A percentile compares a stretch with the other conserved stretches of the same genome.
Evolutionary conservation across 352 stramenopile genomes (phyloP).

Genomic region (Phytopythium vexans): DNA sequence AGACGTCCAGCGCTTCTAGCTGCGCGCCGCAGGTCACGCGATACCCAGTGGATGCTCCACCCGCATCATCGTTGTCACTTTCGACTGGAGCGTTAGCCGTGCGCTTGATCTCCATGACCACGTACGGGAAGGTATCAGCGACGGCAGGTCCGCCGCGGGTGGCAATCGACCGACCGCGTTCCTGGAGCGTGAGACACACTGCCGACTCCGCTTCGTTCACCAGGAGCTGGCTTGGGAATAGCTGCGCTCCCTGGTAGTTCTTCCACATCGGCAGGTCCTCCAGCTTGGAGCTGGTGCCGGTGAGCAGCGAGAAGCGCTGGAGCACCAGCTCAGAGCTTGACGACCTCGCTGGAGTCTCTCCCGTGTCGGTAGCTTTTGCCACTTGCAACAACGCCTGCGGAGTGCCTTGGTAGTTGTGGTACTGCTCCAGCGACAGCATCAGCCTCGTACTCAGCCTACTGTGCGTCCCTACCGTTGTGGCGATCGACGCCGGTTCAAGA

Average conservation of each 20-base stretch:
- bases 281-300: conserved; percentile 44
- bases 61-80: conserved; percentile 8
- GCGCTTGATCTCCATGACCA: conserved; percentile 31
- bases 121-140: conserved; percentile 30
- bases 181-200: conserved; percentile 48
- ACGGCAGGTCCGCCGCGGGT: conserved; percentile 5
- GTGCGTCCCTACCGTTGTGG: no score
- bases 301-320: conserved; percentile 47
- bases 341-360: conserved; percentile 11
- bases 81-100: not conserved
- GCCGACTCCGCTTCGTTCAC: conserved; percentile 36
- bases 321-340: conserved; percentile 26
- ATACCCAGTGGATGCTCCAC: not conserved
- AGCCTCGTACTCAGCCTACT: conserved; percentile 19
- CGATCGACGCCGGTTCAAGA: not conserved
- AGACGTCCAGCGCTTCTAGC: conserved; percentile 58
- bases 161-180: conserved; percentile 19
- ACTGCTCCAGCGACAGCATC: conserved; percentile 62
- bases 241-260: conserved; percentile 40
- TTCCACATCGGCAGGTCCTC: conserved; percentile 48
- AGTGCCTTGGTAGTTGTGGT: conserved; percentile 55
- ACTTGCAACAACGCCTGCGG: conserved; percentile 44
- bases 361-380: conserved; percentile 5
- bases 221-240: conserved; percentile 49
- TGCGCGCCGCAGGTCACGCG: conserved; percentile 27